Base-by-base conservation (phyloP, 164 flowering plant genomes). In the Vitis rupestris region DNA sequence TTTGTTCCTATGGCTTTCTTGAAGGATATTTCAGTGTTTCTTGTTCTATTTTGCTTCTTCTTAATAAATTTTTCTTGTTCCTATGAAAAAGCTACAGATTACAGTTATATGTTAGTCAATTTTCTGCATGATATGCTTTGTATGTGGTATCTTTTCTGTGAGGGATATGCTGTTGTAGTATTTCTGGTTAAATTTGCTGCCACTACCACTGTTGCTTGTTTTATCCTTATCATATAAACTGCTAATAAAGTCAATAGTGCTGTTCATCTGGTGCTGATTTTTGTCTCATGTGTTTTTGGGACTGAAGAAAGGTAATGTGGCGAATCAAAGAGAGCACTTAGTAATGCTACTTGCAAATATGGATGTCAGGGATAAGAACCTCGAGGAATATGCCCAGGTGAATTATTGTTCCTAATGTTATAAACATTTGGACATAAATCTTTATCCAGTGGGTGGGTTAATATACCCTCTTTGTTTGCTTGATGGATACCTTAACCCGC, bases 281-380 rank as follows among this genome's bases (percentile, higher is more conserved):
- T 54, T 37, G 2, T 67, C 49, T 48, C 17, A 23, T 23, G 13
- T 49, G 31, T 67, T 59, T 75, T 61, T 66, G 58, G 67, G 60
- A 19, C 59, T 83, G 75, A 80, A 96, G 99, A 87, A 88, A 88
- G 98, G 97, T 78, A 96, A 96, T 85, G 97, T 92, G 19, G 97
- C 93, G 51, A 96, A 96, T 76, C 99, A 96, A 84, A 86, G 97
- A 80, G 99, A 96, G 81, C 99, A 96, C 81, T 80, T 96, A 73
- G 87, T 96, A 75, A 68, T 96, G 83, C 83, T 96, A 63, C 93
- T 96, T 67, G 99, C 99, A 72, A 96, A 96, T 77, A 79, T 88
- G 64, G 89, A 85, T 63, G 77, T 76, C 57, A 82, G 98, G 78
- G 70, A 78, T 37, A 89, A 64, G 76, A 74, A 64, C 52, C 72